These are phyloP conservation scores for Vickermania ingenoplastis DNA, from an alignment of 208 protist genomes.

Conservation along the genomic window DNA sequence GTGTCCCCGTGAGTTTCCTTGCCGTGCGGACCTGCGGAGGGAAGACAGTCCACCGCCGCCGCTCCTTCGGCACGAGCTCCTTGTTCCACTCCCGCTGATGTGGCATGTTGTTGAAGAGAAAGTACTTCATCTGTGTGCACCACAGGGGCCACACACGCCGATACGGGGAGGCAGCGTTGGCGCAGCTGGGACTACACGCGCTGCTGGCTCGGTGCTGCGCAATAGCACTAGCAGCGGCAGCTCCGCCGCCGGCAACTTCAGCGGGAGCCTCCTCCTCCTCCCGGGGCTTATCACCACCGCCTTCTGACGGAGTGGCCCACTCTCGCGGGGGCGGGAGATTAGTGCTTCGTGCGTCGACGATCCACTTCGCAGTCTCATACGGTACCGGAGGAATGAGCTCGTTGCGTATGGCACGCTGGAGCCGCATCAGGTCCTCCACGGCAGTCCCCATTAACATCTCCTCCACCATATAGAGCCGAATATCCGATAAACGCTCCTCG, in stretches of 20 bases:
- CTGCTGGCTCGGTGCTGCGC: no score
- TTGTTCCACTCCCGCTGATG: conserved; percentile 17
- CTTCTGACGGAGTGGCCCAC: background rate
- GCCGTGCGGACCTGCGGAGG: background rate
- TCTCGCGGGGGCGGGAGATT: background rate
- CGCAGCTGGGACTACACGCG: background rate
- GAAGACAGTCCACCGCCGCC: background rate
- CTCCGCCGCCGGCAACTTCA: no score
- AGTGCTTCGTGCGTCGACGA: background rate
- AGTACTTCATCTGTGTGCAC: conserved; percentile 19
- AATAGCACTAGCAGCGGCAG: background rate
- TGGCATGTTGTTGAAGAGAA: conserved; percentile 15
- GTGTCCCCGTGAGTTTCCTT: background rate
- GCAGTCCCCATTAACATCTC: conserved; percentile 2
- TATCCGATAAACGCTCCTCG: conserved; percentile 15
- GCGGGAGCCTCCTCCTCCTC: no score
- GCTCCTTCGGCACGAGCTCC: conserved; percentile 7
- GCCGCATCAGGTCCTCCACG: conserved; percentile 9
- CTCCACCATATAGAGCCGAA: conserved; percentile 7
- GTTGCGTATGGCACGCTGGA: conserved; percentile 6
- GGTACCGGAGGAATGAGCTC: conserved; percentile 1
- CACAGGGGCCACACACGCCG: conserved; percentile 18
- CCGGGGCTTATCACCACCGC: background rate
- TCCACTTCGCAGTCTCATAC: background rate
- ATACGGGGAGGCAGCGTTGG: background rate